Percentiles rank a stretch among this genome's conserved stretches.
phyloP scores from a whole-genome alignment of 768 basidiomycete species.

The Lactifluus subvellereus region DNA sequence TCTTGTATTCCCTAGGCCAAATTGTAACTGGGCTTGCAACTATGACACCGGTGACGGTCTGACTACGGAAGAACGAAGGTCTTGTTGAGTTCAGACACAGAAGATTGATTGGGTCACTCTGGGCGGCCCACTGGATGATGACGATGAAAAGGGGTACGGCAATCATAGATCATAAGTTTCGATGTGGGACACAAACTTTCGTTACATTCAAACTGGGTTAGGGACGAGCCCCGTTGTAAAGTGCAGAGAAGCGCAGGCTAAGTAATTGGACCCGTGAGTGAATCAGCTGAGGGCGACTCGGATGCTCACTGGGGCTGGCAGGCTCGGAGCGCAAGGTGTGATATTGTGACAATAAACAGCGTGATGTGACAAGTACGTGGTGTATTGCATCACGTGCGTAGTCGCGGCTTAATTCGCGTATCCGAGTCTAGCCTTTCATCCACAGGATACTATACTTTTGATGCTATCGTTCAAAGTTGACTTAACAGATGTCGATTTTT shows the following conservation, averaged over 20 bases:
- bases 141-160: too few relatives aligned
- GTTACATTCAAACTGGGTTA: too few relatives aligned
- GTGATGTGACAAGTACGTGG: background rate
- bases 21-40: background rate
- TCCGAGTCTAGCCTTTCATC: background rate
- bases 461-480: background rate
- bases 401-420: background rate
- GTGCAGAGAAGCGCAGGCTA: too few relatives aligned
- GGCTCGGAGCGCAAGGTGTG: background rate
- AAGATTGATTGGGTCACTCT: background rate
- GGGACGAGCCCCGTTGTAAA: too few relatives aligned
- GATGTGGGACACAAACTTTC: too few relatives aligned
- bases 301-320: too few relatives aligned
- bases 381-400: background rate
- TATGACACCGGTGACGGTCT: background rate
- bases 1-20: background rate
- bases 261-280: too few relatives aligned
- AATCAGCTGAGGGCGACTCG: too few relatives aligned
- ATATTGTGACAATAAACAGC: background rate
- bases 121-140: too few relatives aligned
- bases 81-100: background rate
- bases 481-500: constrained; percentile 17
- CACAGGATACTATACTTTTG: background rate
- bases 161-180: too few relatives aligned
- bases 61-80: background rate